phyloP scores from a whole-genome alignment of 202 grass and related monocot species.

The Miscanthus sacchariflorus region DNA sequence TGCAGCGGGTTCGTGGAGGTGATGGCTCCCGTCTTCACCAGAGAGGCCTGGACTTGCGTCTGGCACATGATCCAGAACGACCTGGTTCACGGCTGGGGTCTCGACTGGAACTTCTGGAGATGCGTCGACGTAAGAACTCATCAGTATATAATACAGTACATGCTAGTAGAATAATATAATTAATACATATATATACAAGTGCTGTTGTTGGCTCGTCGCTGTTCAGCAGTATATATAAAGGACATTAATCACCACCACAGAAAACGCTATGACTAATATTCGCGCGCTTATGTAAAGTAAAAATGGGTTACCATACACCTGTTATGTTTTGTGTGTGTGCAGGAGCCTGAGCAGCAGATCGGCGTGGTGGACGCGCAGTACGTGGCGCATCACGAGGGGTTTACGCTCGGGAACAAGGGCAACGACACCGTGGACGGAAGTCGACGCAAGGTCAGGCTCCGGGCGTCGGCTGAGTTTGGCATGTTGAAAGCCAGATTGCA shows the following conservation, averaged over 20 bases:
- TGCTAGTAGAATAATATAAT: too few species aligned
- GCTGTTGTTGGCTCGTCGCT: too few species aligned
- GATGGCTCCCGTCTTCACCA: slow-evolving; percentile 75
- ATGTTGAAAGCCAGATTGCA: neutral
- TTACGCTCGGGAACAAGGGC: slow-evolving; percentile 6
- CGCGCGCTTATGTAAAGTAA: too few species aligned
- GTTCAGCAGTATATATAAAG: too few species aligned
- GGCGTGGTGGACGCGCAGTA: slow-evolving; percentile 78
- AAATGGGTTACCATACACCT: too few species aligned
- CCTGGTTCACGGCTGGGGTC: slow-evolving; percentile 78
- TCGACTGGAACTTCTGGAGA: slow-evolving; percentile 80
- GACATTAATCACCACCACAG: too few species aligned
- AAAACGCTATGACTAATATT: too few species aligned
- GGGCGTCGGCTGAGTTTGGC: neutral
- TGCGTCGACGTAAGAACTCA: slow-evolving; percentile 55
- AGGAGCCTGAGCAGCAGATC: slow-evolving; percentile 68
- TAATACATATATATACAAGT: too few species aligned
- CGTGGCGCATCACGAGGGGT: slow-evolving; percentile 47
- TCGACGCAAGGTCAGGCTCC: neutral
- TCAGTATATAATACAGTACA: too few species aligned
- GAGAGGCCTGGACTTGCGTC: slow-evolving; percentile 76
- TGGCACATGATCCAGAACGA: slow-evolving; percentile 97
- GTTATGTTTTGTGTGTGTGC: neutral
- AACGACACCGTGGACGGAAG: neutral
- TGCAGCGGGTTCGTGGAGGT: slow-evolving; percentile 75